Percentiles rank a stretch among this genome's conserved stretches.
These are phyloP conservation scores for Przewalskia tangutica DNA, from an alignment of 257 asterid genomes.

Conservation along the genomic window DNA sequence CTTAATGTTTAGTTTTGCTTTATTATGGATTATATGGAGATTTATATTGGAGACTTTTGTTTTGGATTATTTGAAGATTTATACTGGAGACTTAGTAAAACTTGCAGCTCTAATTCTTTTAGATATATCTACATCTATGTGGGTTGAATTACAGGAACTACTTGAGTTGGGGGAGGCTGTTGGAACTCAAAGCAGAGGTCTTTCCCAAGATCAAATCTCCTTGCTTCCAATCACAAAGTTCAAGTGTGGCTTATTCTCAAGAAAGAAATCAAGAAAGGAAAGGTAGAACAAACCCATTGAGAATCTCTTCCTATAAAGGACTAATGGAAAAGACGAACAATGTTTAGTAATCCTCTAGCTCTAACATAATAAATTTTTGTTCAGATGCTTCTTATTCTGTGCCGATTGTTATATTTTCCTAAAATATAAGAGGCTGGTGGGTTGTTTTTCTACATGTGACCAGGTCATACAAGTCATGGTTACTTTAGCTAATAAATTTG, in stretches of 20 bases:
- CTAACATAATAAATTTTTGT: neutral
- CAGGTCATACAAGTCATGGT: neutral
- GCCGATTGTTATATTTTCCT: neutral
- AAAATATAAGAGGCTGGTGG: neutral
- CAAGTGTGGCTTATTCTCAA: conserved; percentile 78
- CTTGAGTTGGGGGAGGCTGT: conserved; percentile 91
- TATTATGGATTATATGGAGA: neutral
- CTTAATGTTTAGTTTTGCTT: neutral
- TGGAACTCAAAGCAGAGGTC: conserved; percentile 82
- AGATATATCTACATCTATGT: neutral
- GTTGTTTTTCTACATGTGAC: neutral
- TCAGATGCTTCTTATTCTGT: neutral
- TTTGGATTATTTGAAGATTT: neutral
- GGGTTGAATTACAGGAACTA: conserved; percentile 45
- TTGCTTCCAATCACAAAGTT: conserved; percentile 68
- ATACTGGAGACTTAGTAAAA: neutral
- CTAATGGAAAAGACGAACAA: neutral
- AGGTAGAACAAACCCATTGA: conserved; percentile 18
- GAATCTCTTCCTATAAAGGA: neutral
- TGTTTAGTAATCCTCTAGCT: neutral
- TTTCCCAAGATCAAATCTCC: conserved; percentile 67
- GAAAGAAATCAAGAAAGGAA: conserved; percentile 59
- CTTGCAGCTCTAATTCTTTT: neutral
- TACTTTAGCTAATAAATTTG: neutral
- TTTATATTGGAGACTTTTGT: neutral